Evolutionary conservation across 1,139 yeast genomes (phyloP).

Genomic region (Candida mesenterica): DNA sequence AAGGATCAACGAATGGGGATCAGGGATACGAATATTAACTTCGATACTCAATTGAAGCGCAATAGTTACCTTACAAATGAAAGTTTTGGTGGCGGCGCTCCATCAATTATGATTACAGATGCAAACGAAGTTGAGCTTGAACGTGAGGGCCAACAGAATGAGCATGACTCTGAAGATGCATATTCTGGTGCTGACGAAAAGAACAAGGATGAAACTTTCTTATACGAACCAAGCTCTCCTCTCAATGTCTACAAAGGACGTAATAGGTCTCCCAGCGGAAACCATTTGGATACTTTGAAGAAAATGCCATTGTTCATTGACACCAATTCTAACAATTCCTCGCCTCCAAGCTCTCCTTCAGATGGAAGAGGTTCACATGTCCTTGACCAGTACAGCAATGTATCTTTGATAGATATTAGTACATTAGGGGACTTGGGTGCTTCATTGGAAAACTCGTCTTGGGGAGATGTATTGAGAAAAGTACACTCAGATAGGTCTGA

Average conservation of each 20-base stretch:
- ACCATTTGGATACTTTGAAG: slow-evolving; percentile 7
- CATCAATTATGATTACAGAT: neutral
- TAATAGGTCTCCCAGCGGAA: slow-evolving; percentile 10
- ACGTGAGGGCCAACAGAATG: slow-evolving; percentile 3
- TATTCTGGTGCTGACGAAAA: slow-evolving; percentile 6
- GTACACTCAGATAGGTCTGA: slow-evolving; percentile 11
- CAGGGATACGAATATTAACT: slow-evolving; percentile 26
- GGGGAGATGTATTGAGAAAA: slow-evolving; percentile 28
- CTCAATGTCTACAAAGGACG: slow-evolving; percentile 23
- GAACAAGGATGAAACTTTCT: slow-evolving; percentile 10
- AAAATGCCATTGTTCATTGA: slow-evolving; percentile 22
- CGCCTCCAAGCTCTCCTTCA: slow-evolving; percentile 3
- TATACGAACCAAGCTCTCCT: slow-evolving; percentile 31
- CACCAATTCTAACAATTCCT: slow-evolving; percentile 11
- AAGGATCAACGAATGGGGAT: slow-evolving; percentile 29
- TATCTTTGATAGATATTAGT: slow-evolving; percentile 23
- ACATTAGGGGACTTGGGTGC: slow-evolving; percentile 21
- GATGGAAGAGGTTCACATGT: slow-evolving; percentile 13
- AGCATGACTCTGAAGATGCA: neutral
- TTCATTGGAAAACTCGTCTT: slow-evolving; percentile 25
- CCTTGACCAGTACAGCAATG: slow-evolving; percentile 10
- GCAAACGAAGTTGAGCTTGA: neutral
- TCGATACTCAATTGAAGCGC: slow-evolving; percentile 26
- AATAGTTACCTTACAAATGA: slow-evolving; percentile 30
- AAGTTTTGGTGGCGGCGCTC: slow-evolving; percentile 10